Evolutionary conservation across 139 green algal species (phyloP).

Genomic region (Chlorella sorokiniana): DNA sequence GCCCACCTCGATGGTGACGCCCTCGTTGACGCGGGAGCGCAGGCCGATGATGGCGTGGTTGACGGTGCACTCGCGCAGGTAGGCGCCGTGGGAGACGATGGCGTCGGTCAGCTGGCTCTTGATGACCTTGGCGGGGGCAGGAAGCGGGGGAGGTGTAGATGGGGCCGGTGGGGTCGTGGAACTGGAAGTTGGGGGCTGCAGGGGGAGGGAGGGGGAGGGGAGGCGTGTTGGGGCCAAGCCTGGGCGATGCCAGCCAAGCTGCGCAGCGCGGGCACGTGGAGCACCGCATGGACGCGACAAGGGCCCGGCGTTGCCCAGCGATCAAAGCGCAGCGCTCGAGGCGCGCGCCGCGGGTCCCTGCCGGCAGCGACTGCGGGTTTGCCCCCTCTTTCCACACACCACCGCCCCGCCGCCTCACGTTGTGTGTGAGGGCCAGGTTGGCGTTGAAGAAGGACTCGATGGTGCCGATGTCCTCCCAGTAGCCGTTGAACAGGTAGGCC

Average conservation of each 20-base stretch:
- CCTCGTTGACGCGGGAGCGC: slow-evolving; percentile 71
- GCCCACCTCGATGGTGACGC: slow-evolving; percentile 58
- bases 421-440: slow-evolving; percentile 93
- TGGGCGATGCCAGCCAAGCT: background rate
- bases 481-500: slow-evolving; percentile 98
- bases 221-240: background rate
- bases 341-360: no score
- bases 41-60: slow-evolving; percentile 94
- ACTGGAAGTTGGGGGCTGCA: slow-evolving; percentile 91
- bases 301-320: no score
- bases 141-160: slow-evolving; percentile 99
- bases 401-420: slow-evolving; percentile 32
- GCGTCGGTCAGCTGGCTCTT: slow-evolving; percentile 67
- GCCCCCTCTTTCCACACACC: background rate
- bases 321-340: no score
- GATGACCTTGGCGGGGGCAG: slow-evolving; percentile 95
- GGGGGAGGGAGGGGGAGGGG: background rate
- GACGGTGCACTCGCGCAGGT: slow-evolving; percentile 82
- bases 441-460: slow-evolving; percentile 99
- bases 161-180: slow-evolving; percentile 95
- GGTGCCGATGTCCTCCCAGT: slow-evolving; percentile 99
- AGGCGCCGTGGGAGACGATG: slow-evolving; percentile 85
- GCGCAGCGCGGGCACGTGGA: no score
- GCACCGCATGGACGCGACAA: no score
- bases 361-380: background rate